Evolutionary conservation across 805 yeast genomes (phyloP), one percentile per base, ranked within the genome.

Genomic region (Candida andamanensis): DNA sequence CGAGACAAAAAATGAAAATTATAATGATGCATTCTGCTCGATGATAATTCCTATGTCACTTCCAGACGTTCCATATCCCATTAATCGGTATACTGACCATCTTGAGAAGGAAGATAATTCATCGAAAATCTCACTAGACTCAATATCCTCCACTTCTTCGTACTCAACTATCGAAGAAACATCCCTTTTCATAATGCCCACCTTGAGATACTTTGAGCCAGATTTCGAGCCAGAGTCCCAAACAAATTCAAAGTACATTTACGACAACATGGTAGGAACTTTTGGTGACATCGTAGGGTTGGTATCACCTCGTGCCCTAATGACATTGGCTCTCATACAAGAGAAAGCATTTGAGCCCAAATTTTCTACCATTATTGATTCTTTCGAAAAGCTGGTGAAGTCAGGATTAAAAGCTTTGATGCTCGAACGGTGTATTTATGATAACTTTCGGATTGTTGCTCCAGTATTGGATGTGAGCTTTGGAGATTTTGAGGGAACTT

Each of bases 61-160:
- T 3, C 89, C 94, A 0, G 67, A 69, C 34, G 72, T 77, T 2
- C 72, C 83, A 1, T 56, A 69, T 1, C 95, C 94, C 0, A 39
- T 83, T 8, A 69, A 67, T 6, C 50, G 60, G 10, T 24, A 26
- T 21, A 33, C 37, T 11, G 10, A 23, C 8, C n/a, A 25, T 15
- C 14, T 19, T 3, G 14, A n/a, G 8, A 11, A 23, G 14, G 13
- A 23, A n/a, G 13, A 23, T 7, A 12, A 23, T n/a, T 9, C 26
- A 23, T 23, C 26, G 7, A 23, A 23, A 14, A 23, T 23, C 7
- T 12, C 13, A 11, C 13, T 12, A 12, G 26, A 6, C 12, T 7
- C 26, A 6, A 14, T 23, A 11, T 12, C 13, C 9, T 10, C 13
- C 13, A 12, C 7, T 9, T 23, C 13, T 8, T 10, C 13, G 9